phyloP scores from a whole-genome alignment of 345 rosid genomes.

The Hibiscus trionum region DNA sequence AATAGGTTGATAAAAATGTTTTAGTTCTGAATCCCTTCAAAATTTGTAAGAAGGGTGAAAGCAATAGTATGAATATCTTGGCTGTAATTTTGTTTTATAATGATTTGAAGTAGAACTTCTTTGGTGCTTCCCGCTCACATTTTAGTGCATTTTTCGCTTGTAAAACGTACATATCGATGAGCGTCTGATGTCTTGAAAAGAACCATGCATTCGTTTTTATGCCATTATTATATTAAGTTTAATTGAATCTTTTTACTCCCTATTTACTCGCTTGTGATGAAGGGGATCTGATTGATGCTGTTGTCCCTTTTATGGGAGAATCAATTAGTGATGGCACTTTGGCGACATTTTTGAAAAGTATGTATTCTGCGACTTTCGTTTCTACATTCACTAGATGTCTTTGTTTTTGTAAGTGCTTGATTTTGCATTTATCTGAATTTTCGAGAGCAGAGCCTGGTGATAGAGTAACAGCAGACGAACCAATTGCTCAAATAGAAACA shows the following conservation, averaged over 20 bases:
- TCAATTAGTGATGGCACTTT: slow-evolving; percentile 81
- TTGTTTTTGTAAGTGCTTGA: neutral
- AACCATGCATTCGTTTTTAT: neutral
- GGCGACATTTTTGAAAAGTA: slow-evolving; percentile 68
- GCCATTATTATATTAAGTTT: neutral
- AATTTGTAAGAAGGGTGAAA: neutral
- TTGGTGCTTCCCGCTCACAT: neutral
- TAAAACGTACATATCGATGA: neutral
- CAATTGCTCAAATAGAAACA: slow-evolving; percentile 95
- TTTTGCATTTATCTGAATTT: slow-evolving; percentile 5
- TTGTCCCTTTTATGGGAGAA: slow-evolving; percentile 89
- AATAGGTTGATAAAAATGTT: neutral
- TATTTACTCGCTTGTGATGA: slow-evolving; percentile 8
- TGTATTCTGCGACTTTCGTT: slow-evolving; percentile 12
- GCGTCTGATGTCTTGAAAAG: neutral
- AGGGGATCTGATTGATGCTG: slow-evolving; percentile 70
- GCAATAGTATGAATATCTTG: neutral
- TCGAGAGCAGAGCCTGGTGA: slow-evolving; percentile 76
- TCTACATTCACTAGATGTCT: neutral
- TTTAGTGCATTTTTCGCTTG: neutral
- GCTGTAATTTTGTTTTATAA: neutral
- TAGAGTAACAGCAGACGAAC: slow-evolving; percentile 75
- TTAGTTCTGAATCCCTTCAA: neutral
- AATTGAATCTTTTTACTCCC: neutral
- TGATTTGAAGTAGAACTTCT: neutral